phyloP scores from a whole-genome alignment of 306 rosid genomes.

The Aeschynomene evenia region DNA sequence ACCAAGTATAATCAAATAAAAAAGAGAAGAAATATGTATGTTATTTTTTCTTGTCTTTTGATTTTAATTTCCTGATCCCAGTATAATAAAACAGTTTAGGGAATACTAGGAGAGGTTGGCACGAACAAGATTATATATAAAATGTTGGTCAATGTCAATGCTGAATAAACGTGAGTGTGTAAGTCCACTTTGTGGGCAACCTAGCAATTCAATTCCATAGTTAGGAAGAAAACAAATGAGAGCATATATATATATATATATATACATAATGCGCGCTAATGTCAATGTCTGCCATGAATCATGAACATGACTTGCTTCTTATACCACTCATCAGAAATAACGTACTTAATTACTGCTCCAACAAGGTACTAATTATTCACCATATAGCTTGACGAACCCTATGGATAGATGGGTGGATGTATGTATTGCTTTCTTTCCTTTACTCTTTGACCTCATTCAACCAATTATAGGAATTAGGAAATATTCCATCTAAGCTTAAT shows the following conservation, averaged over 20 bases:
- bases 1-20: not conserved
- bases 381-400: too few species aligned
- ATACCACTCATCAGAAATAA: not conserved
- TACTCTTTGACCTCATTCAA: constrained; percentile 8
- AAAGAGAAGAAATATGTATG: not conserved
- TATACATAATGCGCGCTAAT: not conserved
- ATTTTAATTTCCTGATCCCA: not conserved
- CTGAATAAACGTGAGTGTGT: constrained; percentile 30
- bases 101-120: constrained; percentile 9
- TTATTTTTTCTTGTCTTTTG: not conserved
- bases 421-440: too few species aligned
- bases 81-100: not conserved
- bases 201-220: too few species aligned
- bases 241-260: too few species aligned
- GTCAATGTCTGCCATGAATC: constrained; percentile 38
- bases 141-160: constrained; percentile 1
- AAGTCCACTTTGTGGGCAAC: not conserved
- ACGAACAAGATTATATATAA: not conserved
- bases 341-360: too few species aligned
- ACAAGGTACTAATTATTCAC: too few species aligned
- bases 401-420: too few species aligned
- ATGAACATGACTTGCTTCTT: constrained; percentile 18
- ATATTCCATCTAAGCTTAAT: not conserved
- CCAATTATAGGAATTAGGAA: not conserved
- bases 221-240: constrained; percentile 24